Percentiles rank a stretch among this genome's conserved stretches.
Evolutionary conservation across 2,329 filamentous ascomycete species (phyloP).

Genomic region (Aureobasidium subglaciale): DNA sequence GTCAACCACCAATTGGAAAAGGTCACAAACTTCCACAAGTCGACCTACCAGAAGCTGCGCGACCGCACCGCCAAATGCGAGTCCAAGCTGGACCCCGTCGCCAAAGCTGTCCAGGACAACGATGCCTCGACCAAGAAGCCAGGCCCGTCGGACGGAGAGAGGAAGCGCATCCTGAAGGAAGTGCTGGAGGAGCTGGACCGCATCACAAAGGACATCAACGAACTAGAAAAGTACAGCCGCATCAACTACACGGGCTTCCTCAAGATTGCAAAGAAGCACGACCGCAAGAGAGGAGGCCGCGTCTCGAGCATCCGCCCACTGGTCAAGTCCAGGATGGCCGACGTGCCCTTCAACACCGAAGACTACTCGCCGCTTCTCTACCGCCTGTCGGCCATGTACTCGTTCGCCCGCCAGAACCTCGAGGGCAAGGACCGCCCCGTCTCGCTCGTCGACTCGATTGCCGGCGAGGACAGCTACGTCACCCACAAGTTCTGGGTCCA

Average conservation of each 20-base stretch:
- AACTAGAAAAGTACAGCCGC: slow-evolving; percentile 89
- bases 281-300: slow-evolving; percentile 77
- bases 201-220: slow-evolving; percentile 84
- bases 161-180: slow-evolving; percentile 54
- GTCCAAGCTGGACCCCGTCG: slow-evolving; percentile 54
- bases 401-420: slow-evolving; percentile 78
- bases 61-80: slow-evolving; percentile 70
- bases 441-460: slow-evolving; percentile 36
- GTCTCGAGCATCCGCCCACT: slow-evolving; percentile 80
- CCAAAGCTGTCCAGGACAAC: slow-evolving; percentile 28
- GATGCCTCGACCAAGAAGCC: slow-evolving; percentile 29
- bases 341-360: slow-evolving; percentile 90
- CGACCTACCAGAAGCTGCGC: slow-evolving; percentile 72
- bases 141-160: slow-evolving; percentile 34
- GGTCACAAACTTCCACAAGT: slow-evolving; percentile 80
- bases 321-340: slow-evolving; percentile 81
- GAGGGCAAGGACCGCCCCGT: slow-evolving; percentile 44
- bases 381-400: slow-evolving; percentile 88
- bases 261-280: slow-evolving; percentile 98
- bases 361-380: slow-evolving; percentile 86
- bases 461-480: slow-evolving; percentile 60
- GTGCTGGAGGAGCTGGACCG: slow-evolving; percentile 73
- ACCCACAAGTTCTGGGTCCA: slow-evolving; percentile 98
- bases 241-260: slow-evolving; percentile 97
- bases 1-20: slow-evolving; percentile 94